Base-by-base conservation (phyloP, 75 land plant genomes). In the Sequoia sempervirens region DNA sequence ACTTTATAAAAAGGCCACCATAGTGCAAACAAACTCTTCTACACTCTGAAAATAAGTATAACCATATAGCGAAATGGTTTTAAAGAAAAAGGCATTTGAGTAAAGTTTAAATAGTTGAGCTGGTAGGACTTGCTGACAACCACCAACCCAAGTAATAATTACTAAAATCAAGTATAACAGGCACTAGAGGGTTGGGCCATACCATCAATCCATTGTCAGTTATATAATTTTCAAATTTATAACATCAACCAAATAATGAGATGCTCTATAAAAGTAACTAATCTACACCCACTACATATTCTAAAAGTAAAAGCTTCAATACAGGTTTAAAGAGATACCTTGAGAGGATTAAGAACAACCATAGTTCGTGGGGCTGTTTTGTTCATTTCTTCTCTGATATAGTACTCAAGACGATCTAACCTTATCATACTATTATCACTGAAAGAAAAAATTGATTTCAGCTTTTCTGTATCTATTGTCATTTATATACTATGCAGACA, bases 271-370 rank as follows among this genome's bases (percentile, higher is more conserved):
- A 26, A 78, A 78, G 28, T 45, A 78, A 26, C 14, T 45, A 78
- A 37, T 43, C 43, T 45, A 26, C 50, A 78, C 10, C n/a, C 14
- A 26, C 46, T 78, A 26, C 14, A 45, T 40, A 75, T 45, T 78
- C 80, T 26, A n/a, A 78, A 1, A 1, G 41, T 75, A 37, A 75
- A 32, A 32, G 14, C n/a, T 61, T 30, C 73, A 70, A 32, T 70
- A 3, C 72, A 30, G 32, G 73, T 23, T 70, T 30, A 70, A 70
- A 13, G 32, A 12, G 36, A 20, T 73, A 97, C 99, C 99, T 98
- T 98, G 12, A 98, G 87, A 83, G 99, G 97, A 82, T 91, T 84
- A 68, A 96, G 78, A 58, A 98, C 99, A 86, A 98, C 99, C 99
- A 98, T 90, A 37, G 91, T 84, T 38, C 99, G 89, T 83, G 96